Evolutionary conservation across 2,329 filamentous ascomycete genomes (phyloP).

Genomic region (Mycosphaerella sp.): DNA sequence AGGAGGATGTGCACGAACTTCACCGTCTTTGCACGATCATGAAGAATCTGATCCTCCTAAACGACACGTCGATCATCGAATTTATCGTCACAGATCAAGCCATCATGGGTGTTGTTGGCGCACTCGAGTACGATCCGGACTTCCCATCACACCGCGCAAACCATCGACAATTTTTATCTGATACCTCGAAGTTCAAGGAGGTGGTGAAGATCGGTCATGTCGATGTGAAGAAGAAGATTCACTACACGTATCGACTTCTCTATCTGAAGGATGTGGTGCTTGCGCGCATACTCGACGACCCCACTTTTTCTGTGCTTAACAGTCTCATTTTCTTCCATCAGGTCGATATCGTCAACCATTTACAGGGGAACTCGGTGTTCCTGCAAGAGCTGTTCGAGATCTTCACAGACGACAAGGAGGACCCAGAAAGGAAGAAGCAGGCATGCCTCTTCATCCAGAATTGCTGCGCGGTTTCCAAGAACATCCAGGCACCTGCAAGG

Average conservation of each 20-base stretch:
- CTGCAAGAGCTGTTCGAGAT: conserved; percentile 82
- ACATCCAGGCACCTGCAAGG: conserved; percentile 75
- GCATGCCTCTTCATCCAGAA: conserved; percentile 95
- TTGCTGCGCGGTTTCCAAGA: conserved; percentile 91
- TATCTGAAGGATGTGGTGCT: conserved; percentile 99
- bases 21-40: conserved; percentile 95
- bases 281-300: conserved; percentile 91
- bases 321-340: conserved; percentile 99
- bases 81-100: conserved; percentile 84
- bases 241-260: conserved; percentile 90
- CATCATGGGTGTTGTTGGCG: conserved; percentile 86
- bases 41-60: conserved; percentile 91
- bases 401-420: conserved; percentile 61
- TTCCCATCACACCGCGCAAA: conserved; percentile 98
- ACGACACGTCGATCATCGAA: conserved; percentile 92
- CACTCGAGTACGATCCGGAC: conserved; percentile 95
- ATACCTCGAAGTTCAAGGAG: conserved; percentile 88
- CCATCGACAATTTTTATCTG: conserved; percentile 85
- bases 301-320: conserved; percentile 95
- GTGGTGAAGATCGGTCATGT: conserved; percentile 87
- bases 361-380: conserved; percentile 75
- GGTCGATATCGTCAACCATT: conserved; percentile 91
- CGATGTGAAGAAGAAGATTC: conserved; percentile 79
- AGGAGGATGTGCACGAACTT: conserved; percentile 78
- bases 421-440: conserved; percentile 71